Evolutionary conservation across 148 eudicot species (phyloP).

Genomic region (Vaccinium darrowii): DNA sequence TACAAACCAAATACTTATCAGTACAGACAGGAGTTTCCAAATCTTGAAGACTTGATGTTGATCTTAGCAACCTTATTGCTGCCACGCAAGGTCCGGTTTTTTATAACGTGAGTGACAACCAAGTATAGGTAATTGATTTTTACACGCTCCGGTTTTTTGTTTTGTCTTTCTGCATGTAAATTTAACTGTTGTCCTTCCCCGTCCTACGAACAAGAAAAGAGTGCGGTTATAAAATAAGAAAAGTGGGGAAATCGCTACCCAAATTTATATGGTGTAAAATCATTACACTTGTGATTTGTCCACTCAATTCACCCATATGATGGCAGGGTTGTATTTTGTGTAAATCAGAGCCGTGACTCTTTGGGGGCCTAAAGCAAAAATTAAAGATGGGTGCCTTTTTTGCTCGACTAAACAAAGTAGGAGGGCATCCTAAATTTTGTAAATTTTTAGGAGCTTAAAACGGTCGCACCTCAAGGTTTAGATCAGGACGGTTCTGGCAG

Average conservation of each 20-base stretch:
- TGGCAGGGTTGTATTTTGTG: not conserved
- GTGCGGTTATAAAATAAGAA: not conserved
- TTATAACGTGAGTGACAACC: not conserved
- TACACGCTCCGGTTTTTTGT: not conserved
- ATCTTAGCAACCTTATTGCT: not conserved
- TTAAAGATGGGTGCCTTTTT: too few species aligned
- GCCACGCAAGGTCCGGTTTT: not conserved
- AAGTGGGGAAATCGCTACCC: not conserved
- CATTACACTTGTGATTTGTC: not conserved
- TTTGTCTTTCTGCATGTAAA: not conserved
- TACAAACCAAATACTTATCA: too few species aligned
- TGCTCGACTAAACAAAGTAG: too few species aligned
- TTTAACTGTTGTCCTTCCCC: not conserved
- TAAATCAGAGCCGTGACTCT: too few species aligned
- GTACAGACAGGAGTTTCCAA: too few species aligned
- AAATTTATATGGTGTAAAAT: not conserved
- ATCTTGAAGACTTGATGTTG: too few species aligned
- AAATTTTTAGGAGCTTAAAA: too few species aligned
- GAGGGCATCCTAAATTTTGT: too few species aligned
- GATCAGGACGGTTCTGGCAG: not conserved
- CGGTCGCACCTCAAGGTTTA: too few species aligned
- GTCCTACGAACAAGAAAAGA: not conserved
- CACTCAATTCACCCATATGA: not conserved
- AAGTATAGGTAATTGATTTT: too few species aligned
- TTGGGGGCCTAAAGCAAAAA: too few species aligned